phyloP scores from a whole-genome alignment of 2,329 filamentous ascomycete species.

The Rachicladosporium sp. region DNA sequence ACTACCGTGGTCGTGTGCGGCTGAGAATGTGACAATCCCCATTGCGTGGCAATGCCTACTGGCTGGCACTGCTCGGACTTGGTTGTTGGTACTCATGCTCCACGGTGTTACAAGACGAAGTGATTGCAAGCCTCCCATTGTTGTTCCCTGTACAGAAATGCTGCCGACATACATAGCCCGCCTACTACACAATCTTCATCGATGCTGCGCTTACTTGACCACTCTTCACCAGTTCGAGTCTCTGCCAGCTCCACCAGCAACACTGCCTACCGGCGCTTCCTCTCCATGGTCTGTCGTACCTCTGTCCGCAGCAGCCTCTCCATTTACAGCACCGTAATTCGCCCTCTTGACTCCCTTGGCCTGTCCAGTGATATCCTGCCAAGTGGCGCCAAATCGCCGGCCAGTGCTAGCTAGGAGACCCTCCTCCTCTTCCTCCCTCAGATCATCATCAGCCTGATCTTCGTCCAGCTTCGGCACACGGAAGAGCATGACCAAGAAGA shows the following conservation, averaged over 20 bases:
- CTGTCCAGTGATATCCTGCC: conserved; percentile 70
- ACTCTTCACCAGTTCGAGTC: conserved; percentile 7
- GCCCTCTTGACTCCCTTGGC: conserved; percentile 25
- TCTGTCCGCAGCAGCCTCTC: conserved; percentile 6
- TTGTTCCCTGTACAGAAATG: no score
- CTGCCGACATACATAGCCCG: no score
- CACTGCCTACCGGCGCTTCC: conserved; percentile 4
- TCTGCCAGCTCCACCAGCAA: conserved; percentile 7
- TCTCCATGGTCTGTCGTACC: conserved; percentile 9
- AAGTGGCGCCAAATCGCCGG: conserved; percentile 69
- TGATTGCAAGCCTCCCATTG: no score
- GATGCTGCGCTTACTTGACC: no score
- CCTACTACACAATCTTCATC: no score
- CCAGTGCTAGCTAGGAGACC: conserved; percentile 75
- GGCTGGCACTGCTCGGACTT: no score
- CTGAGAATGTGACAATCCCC: no score
- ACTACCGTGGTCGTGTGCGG: no score
- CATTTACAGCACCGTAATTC: conserved; percentile 17
- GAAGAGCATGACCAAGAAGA: conserved; percentile 69
- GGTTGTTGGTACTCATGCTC: no score
- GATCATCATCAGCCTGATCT: conserved; percentile 71
- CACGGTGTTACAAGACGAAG: no score
- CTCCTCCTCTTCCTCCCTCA: conserved; percentile 87
- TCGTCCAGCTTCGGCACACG: conserved; percentile 67
- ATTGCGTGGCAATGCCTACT: no score